Evolutionary conservation across 768 basidiomycete species (phyloP).

Genomic region (Suillus decipiens): DNA sequence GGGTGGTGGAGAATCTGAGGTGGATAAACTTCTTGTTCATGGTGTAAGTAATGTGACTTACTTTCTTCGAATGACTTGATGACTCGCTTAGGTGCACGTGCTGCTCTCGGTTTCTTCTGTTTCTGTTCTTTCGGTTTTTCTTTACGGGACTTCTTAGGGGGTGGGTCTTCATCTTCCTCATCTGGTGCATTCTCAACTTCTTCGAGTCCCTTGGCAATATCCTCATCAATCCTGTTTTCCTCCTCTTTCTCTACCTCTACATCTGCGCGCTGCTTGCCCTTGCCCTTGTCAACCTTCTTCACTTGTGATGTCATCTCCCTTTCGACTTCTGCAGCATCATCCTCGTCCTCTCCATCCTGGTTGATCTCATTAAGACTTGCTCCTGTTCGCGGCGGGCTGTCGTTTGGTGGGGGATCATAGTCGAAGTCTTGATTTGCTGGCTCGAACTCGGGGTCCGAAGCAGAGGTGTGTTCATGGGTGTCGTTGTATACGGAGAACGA

Average conservation of each 20-base stretch:
- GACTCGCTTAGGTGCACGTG: conserved; percentile 20
- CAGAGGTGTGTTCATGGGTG: conserved; percentile 17
- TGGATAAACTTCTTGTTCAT: conserved; percentile 6
- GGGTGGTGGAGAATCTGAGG: conserved; percentile 27
- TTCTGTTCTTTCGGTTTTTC: conserved; percentile 30
- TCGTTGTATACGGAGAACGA: conserved; percentile 18
- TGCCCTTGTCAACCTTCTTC: conserved; percentile 37
- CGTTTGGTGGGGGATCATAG: conserved; percentile 23
- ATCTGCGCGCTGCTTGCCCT: conserved; percentile 44
- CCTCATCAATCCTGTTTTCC: conserved; percentile 40
- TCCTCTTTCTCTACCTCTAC: conserved; percentile 18
- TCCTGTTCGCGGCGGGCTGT: conserved; percentile 30
- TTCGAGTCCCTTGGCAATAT: conserved; percentile 43
- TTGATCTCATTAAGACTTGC: conserved; percentile 51
- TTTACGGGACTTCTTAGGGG: conserved; percentile 29
- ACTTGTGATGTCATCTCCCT: conserved; percentile 28
- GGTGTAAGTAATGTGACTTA: conserved; percentile 15
- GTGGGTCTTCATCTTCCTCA: conserved; percentile 40
- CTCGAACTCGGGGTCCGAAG: conserved; percentile 27
- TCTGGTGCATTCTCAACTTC: conserved; percentile 55
- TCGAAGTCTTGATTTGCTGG: conserved; percentile 31
- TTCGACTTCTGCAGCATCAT: conserved; percentile 34
- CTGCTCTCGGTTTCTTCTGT: conserved; percentile 28
- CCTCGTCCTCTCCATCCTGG: conserved; percentile 46
- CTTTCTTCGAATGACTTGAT: conserved; percentile 23